Conservation (phyloP, 345 rosid species). For the Mercurialis annua region DNA sequence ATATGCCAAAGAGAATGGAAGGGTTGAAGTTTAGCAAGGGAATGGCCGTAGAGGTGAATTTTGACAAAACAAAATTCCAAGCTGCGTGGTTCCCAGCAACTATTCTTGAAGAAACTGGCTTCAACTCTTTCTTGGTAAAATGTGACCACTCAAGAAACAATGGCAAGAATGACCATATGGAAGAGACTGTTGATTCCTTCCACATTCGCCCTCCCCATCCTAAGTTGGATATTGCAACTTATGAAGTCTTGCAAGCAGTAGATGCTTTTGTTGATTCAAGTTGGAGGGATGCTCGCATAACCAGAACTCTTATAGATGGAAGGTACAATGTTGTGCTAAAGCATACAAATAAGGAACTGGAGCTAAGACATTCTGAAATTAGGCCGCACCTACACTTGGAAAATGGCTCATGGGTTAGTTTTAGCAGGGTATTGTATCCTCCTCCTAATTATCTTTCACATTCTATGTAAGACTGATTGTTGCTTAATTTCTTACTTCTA, state of each 20-base stretch:
- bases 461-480: not conserved
- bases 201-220: slow-evolving; percentile 14
- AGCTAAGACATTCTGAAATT: slow-evolving; percentile 1
- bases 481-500: not conserved
- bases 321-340: not conserved
- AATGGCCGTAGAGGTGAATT: slow-evolving; percentile 13
- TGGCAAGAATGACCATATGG: not conserved
- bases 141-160: not conserved
- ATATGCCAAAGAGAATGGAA: slow-evolving; percentile 12
- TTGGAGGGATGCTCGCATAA: slow-evolving; percentile 12
- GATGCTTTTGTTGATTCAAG: slow-evolving; percentile 12
- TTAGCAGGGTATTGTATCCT: slow-evolving; percentile 2
- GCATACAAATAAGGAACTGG: not conserved
- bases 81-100: slow-evolving; percentile 9
- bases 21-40: slow-evolving; percentile 12
- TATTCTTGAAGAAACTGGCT: slow-evolving; percentile 16
- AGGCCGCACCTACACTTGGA: slow-evolving; percentile 1
- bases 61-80: not conserved
- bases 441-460: not conserved
- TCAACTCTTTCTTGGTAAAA: slow-evolving; percentile 16
- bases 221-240: not conserved
- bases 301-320: slow-evolving; percentile 9
- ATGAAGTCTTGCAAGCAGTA: slow-evolving; percentile 7
- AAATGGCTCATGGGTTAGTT: slow-evolving; percentile 5
- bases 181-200: slow-evolving; percentile 12